Base-by-base conservation (phyloP, 2,329 filamentous ascomycete species). In the Capronia coronata region DNA sequence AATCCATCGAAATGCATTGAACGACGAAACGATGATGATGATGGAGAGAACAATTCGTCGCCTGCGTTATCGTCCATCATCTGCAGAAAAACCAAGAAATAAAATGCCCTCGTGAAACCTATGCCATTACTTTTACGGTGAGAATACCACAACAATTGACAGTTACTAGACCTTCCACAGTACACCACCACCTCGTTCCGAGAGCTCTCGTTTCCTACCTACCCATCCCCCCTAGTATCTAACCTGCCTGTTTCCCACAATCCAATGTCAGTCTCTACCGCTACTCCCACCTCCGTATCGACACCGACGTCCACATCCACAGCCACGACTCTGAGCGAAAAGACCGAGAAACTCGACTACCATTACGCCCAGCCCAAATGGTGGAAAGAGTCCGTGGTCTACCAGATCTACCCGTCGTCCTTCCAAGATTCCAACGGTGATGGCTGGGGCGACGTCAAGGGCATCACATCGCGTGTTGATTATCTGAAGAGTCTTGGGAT, bases 381-480 rank as follows among this genome's bases (percentile, higher is more conserved):
- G 76, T 80, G 77, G 77, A 79, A 79, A 62, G 73, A 79, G 58
- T 71, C 68, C 42, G 69, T 75, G 2, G 70, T 80, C 46, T 80
- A 80, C 60, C 77, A 81, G 58, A 76, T 81, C 57, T 81, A 79
- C 64, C 78, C 78, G 1, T 72, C 77, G 0, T 78, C 75, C 0
- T 81, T 77, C 62, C 57, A 61, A 51, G 75, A 78, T 54, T 67
- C 64, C 22, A 70, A 70, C 51, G 58, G 67, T 45, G 67, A 71
- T 53, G 82, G 83, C 32, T 77, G 80, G 68, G 82, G 82, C 2
- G 81, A 85, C 59, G 74, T 86, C 27, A 75, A 74, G 1, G 82
- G 82, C 10, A 78, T 86, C 45, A 78, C 81, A 10, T 78, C 77
- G 8, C 75, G 83, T 61, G 66, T 86, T 1, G 79, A 83, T 62